Conservation (phyloP, 2,329 filamentous ascomycete genomes). For the Pseudogymnoascus sp. region DNA sequence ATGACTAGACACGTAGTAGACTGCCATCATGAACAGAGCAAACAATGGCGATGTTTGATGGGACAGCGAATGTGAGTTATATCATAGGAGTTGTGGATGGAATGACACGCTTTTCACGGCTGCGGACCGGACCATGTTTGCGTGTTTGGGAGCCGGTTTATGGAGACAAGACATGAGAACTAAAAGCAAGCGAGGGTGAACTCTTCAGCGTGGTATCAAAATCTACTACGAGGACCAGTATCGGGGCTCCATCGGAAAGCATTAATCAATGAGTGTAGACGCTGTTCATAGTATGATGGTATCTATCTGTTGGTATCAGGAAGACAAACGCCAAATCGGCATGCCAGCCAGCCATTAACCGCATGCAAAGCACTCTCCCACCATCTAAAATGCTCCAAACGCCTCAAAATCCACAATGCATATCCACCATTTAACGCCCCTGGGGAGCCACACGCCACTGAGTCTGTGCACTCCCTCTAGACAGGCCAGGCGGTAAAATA, state of each 20-base stretch:
- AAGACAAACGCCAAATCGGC: neutral
- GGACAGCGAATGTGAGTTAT: neutral
- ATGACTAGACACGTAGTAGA: neutral
- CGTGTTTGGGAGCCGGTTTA: neutral
- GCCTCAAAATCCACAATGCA: neutral
- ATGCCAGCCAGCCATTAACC: neutral
- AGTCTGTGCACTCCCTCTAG: neutral
- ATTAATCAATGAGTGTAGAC: neutral
- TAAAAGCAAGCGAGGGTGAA: neutral
- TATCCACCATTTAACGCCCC: neutral
- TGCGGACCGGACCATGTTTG: neutral
- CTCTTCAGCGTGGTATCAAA: no score
- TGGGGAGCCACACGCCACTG: neutral
- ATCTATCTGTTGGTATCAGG: neutral
- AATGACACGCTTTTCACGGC: no score
- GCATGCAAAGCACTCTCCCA: neutral
- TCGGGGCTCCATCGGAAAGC: neutral
- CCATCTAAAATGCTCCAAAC: slow-evolving; percentile 1
- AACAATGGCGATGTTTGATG: neutral
- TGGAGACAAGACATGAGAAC: neutral
- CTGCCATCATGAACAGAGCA: neutral
- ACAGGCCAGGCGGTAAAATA: neutral
- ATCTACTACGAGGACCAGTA: neutral
- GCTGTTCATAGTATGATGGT: neutral
- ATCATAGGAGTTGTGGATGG: neutral